Evolutionary conservation across 805 yeast genomes (phyloP).

Genomic region (Starmera pachycereana): DNA sequence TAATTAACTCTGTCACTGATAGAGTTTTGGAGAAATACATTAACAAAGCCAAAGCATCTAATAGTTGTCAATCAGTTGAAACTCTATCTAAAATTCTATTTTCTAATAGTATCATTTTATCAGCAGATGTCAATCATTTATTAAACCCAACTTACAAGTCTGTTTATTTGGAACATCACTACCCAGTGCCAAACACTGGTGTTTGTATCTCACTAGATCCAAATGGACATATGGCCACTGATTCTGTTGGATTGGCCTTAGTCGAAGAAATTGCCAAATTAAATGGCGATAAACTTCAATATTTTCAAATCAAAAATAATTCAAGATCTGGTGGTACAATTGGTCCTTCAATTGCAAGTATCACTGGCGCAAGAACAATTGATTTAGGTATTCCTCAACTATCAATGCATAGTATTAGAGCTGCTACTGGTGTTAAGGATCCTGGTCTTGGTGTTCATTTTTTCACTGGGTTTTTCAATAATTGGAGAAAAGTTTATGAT

Average conservation of each 20-base stretch:
- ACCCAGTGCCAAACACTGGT: constrained; percentile 74
- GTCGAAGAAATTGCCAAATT: constrained; percentile 57
- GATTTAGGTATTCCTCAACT: constrained; percentile 79
- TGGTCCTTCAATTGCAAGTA: constrained; percentile 59
- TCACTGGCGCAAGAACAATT: constrained; percentile 65
- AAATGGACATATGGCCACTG: constrained; percentile 79
- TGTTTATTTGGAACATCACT: constrained; percentile 70
- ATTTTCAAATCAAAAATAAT: constrained; percentile 80
- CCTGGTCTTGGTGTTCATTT: constrained; percentile 64
- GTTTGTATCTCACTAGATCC: constrained; percentile 63
- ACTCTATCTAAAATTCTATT: constrained; percentile 30
- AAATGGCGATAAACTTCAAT: constrained; percentile 60
- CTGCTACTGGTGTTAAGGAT: constrained; percentile 70
- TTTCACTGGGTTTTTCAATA: constrained; percentile 56
- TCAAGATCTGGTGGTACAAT: constrained; percentile 84
- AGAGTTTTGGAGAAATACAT: constrained; percentile 35
- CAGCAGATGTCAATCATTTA: constrained; percentile 81
- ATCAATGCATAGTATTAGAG: constrained; percentile 82
- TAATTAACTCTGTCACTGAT: constrained; percentile 52
- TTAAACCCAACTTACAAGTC: constrained; percentile 64
- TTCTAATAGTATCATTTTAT: constrained; percentile 70
- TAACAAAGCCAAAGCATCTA: constrained; percentile 10
- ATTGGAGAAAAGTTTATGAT: constrained; percentile 55
- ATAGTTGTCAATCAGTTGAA: constrained; percentile 6
- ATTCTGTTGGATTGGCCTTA: constrained; percentile 60